Conservation (phyloP, 1,284 basidiomycete genomes). For the Meira nashicola region DNA sequence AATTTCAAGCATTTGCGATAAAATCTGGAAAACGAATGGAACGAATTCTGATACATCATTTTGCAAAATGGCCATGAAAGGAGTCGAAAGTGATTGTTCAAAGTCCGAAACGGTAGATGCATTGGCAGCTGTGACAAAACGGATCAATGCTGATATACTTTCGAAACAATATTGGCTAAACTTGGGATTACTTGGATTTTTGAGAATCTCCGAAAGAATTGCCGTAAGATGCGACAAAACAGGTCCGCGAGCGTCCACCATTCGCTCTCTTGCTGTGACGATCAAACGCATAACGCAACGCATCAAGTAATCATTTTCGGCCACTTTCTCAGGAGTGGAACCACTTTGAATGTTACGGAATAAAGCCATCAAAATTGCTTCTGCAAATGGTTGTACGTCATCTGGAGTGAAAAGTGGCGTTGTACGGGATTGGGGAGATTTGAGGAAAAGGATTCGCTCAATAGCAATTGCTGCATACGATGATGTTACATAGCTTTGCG, state of each 20-base stretch:
- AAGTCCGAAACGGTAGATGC: slow-evolving; percentile 68
- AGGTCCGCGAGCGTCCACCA: slow-evolving; percentile 67
- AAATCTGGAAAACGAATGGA: slow-evolving; percentile 93
- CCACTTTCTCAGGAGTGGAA: slow-evolving; percentile 84
- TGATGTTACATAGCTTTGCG: slow-evolving; percentile 54
- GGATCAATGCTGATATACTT: slow-evolving; percentile 80
- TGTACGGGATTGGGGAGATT: slow-evolving; percentile 60
- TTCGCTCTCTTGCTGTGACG: slow-evolving; percentile 74
- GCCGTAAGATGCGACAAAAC: slow-evolving; percentile 70
- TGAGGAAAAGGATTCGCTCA: slow-evolving; percentile 68
- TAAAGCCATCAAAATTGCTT: slow-evolving; percentile 69
- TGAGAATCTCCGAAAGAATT: slow-evolving; percentile 80
- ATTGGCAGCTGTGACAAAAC: slow-evolving; percentile 70
- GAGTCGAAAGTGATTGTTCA: slow-evolving; percentile 70
- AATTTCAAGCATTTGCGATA: slow-evolving; percentile 89
- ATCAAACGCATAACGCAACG: slow-evolving; percentile 96
- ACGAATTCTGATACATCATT: slow-evolving; percentile 93
- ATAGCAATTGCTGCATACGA: slow-evolving; percentile 56
- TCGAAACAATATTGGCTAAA: slow-evolving; percentile 98
- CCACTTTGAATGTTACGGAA: slow-evolving; percentile 76
- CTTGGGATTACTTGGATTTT: slow-evolving; percentile 93
- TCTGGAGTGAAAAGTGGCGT: slow-evolving; percentile 70
- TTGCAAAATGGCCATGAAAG: slow-evolving; percentile 81
- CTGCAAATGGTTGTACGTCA: slow-evolving; percentile 78
- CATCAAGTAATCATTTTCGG: slow-evolving; percentile 97